A percentile compares a stretch with the other conserved stretches of the same genome.
phyloP scores from a whole-genome alignment of 441 rosid genomes.

The Macaranga tanarius region DNA sequence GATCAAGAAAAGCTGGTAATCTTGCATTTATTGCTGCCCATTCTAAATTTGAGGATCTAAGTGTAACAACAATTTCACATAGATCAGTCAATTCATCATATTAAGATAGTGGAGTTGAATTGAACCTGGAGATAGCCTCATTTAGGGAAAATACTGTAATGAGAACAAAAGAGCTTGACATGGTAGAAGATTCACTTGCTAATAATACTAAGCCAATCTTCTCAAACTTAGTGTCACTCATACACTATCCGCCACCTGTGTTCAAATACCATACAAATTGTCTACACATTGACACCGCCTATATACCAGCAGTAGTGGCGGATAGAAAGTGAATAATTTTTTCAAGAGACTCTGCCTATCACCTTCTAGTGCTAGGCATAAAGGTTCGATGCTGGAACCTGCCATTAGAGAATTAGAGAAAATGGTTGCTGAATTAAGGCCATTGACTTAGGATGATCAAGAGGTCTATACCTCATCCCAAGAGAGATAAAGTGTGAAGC shows the following conservation, averaged over 20 bases:
- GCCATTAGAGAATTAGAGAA: conserved; percentile 91
- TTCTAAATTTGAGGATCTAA: conserved; percentile 73
- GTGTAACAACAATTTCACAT: conserved; percentile 43
- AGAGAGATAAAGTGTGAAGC: too few species aligned
- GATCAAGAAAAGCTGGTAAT: conserved; percentile 60
- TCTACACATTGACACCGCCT: too few species aligned
- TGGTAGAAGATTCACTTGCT: conserved; percentile 36
- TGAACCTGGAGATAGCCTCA: conserved; percentile 36
- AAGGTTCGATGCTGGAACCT: conserved; percentile 67
- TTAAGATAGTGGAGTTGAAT: conserved; percentile 44
- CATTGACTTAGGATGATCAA: too few species aligned
- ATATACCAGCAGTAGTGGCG: too few species aligned
- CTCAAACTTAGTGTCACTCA: too few species aligned
- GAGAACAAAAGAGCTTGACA: conserved; percentile 29
- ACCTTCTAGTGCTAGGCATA: conserved; percentile 58
- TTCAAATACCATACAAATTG: too few species aligned
- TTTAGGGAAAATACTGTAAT: conserved; percentile 28
- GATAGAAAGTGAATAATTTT: too few species aligned
- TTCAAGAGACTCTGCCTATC: too few species aligned
- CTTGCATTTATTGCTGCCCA: conserved; percentile 65
- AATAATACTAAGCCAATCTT: conserved; percentile 29
- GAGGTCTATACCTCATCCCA: too few species aligned
- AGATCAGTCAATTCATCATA: conserved; percentile 36
- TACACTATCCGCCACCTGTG: too few species aligned
- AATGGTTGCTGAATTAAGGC: conserved; percentile 86